Conservation (phyloP, 2,329 filamentous ascomycete genomes). For the Claviceps sp. region DNA sequence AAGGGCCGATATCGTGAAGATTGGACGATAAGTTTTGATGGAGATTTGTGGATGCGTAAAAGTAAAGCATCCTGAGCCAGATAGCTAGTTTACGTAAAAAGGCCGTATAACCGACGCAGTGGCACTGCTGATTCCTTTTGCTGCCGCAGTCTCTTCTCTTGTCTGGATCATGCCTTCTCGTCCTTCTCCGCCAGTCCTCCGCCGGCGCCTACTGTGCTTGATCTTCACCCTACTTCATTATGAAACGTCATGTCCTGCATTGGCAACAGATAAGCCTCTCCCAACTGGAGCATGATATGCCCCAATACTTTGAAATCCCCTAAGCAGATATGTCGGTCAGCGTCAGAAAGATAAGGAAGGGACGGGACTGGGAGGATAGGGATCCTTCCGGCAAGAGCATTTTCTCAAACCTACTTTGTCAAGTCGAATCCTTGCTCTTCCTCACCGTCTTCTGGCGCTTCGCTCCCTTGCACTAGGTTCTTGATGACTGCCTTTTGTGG, state of each 20-base stretch:
- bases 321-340: conserved; percentile 18
- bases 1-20: background rate
- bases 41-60: background rate
- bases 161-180: background rate
- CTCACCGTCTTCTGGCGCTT: conserved; percentile 19
- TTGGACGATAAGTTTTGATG: background rate
- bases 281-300: conserved; percentile 45
- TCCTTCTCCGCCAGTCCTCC: background rate
- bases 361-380: too few species aligned
- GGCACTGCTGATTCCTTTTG: background rate
- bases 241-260: conserved; percentile 24
- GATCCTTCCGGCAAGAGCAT: background rate
- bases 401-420: conserved; percentile 33
- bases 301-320: conserved; percentile 53
- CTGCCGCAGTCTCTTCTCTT: background rate
- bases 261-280: conserved; percentile 30
- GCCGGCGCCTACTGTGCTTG: background rate
- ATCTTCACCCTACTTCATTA: conserved; percentile 5
- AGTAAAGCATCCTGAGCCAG: background rate
- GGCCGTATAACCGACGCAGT: background rate
- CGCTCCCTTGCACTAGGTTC: conserved; percentile 10
- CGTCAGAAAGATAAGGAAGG: background rate
- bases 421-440: conserved; percentile 45
- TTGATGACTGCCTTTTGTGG: conserved; percentile 20
- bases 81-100: background rate